Evolutionary conservation across 371 early-diverging fungal species (phyloP), one percentile per base, ranked within the genome.

Genomic region (Mycotypha africana): DNA sequence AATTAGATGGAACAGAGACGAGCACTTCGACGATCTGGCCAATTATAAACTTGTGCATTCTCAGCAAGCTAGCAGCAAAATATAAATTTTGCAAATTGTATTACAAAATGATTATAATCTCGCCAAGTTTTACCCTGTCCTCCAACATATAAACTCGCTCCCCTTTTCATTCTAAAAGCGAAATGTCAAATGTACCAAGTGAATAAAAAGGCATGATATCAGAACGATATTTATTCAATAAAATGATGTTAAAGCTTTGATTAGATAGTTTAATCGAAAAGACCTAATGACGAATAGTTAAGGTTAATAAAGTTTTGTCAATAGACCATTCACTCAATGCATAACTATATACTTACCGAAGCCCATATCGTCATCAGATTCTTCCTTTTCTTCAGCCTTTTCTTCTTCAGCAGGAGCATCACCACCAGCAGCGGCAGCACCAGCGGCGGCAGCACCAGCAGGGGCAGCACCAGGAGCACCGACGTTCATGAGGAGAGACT

Each of bases 351-450:
- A 30, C 47, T 48, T 73, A 82, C 81, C 91, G 84, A 90, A 87
- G 70, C 90, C 93, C 91, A 92, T 91, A 67, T 90, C 92, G 20
- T 88, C 92, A 65, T 91, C 93, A 54, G 90, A 89, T 74, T 91
- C 91, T 70, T 91, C 92, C 70, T 82, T 81, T 62, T 82, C 86
- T 62, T 82, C 84, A 48, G 74, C 88, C 74, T 82, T 78, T 62
- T 75, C 66, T 62, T 63, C 64, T 43, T 63, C 63, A 52, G 68
- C 70, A 44, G 70, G 81, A 50, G 77, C 73, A 60, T 70, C 66
- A 59, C 72, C 73, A 60, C 81, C 78, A 36, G 56, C 82, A 47
- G 62, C 79, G 45, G 67, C 78, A 40, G 58, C 78, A 57, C 53
- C 83, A 51, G 51, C 68, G 60, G 26, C 67, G 45, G 75, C 67